These are phyloP conservation scores for Paramecium primaurelia DNA, from an alignment of 73 alveolate species.

Conservation along the genomic window DNA sequence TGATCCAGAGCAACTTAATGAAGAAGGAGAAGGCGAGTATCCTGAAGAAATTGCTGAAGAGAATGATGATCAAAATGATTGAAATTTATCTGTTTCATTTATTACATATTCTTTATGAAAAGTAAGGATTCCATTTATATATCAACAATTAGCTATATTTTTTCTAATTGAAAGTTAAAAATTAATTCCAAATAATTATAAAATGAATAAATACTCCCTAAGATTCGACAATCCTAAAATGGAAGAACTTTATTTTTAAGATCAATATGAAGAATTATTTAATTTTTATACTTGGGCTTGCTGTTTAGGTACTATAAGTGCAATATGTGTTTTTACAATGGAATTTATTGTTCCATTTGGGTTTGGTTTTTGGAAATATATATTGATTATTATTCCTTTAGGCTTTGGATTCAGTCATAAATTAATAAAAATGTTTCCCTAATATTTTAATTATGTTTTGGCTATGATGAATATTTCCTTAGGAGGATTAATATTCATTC, in stretches of 20 bases:
- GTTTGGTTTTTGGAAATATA: neutral
- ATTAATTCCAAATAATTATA: neutral
- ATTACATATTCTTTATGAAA: neutral
- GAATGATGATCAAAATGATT: constrained; percentile 21
- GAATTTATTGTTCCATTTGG: constrained; percentile 38
- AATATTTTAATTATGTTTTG: neutral
- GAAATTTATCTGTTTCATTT: neutral
- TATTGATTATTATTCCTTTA: neutral
- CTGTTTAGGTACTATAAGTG: constrained; percentile 10
- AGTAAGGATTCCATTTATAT: neutral
- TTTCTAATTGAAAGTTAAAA: neutral
- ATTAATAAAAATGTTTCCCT: neutral
- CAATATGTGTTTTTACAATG: constrained; percentile 10
- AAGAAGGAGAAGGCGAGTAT: constrained; percentile 21
- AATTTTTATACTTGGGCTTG: constrained; percentile 6
- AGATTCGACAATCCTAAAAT: neutral
- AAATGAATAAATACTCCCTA: neutral
- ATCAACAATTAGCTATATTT: neutral
- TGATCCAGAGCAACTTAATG: constrained; percentile 10
- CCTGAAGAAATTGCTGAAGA: constrained; percentile 10
- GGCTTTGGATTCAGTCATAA: neutral
- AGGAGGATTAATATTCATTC: neutral
- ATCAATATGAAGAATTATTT: neutral
- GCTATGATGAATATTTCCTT: neutral
- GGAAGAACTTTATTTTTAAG: neutral